These are phyloP conservation scores for Buddleja alternifolia DNA, from an alignment of 257 asterid species.

Conservation along the genomic window DNA sequence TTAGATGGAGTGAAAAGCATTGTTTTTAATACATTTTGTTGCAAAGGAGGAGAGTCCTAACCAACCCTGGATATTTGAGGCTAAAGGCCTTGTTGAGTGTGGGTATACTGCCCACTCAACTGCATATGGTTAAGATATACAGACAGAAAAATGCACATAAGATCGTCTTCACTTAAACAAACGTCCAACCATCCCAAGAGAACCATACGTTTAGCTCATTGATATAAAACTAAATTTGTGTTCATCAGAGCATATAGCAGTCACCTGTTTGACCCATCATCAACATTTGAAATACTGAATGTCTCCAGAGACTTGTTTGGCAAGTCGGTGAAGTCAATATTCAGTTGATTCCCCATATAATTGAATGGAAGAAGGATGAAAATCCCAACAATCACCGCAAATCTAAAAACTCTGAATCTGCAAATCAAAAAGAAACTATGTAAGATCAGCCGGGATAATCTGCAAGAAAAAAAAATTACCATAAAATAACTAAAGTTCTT, in stretches of 20 bases:
- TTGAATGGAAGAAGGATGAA: constrained; percentile 91
- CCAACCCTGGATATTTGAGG: not conserved
- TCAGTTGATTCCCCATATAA: constrained; percentile 86
- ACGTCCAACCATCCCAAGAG: constrained; percentile 18
- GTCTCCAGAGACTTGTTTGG: constrained; percentile 82
- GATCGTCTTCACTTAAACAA: not conserved
- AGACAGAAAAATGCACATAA: constrained; percentile 1
- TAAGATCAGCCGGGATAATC: constrained; percentile 29
- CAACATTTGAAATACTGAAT: constrained; percentile 90
- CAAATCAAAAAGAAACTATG: constrained; percentile 24
- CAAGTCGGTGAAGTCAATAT: constrained; percentile 69
- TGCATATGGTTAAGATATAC: constrained; percentile 7
- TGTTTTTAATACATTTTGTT: not conserved
- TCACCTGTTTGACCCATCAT: constrained; percentile 92
- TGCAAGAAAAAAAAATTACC: constrained; percentile 7
- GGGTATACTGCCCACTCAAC: not conserved
- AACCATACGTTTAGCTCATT: not conserved
- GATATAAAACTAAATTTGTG: constrained; percentile 13
- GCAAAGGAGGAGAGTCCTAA: not conserved
- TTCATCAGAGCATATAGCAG: constrained; percentile 21
- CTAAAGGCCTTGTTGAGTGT: not conserved
- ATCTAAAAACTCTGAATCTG: constrained; percentile 81
- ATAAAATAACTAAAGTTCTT: constrained; percentile 5
- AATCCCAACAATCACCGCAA: constrained; percentile 76
- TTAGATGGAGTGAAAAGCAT: not conserved